Evolutionary conservation across 345 rosid genomes (phyloP).

Genomic region (Gossypium bickii): DNA sequence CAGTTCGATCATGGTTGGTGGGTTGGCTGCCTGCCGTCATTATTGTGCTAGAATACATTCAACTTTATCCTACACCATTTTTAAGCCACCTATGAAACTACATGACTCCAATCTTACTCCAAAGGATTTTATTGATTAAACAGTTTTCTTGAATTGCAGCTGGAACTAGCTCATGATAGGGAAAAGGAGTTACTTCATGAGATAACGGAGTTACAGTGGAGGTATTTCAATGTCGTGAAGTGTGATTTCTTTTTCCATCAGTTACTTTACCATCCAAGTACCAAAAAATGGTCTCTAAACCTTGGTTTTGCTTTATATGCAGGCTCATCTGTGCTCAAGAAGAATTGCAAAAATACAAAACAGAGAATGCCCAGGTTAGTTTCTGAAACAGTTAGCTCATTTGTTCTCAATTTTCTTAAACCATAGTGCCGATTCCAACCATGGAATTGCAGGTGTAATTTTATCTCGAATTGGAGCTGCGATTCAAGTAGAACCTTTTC

Average conservation of each 20-base stretch:
- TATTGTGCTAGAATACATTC: background rate
- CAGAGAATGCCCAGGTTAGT: slow-evolving; percentile 63
- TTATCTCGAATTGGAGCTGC: background rate
- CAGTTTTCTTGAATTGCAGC: slow-evolving; percentile 38
- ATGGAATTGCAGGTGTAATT: slow-evolving; percentile 10
- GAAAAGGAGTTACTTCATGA: slow-evolving; percentile 89
- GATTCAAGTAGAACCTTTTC: background rate
- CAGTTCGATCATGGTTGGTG: background rate
- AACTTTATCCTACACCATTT: background rate
- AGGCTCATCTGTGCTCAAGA: slow-evolving; percentile 86
- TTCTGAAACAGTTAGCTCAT: background rate
- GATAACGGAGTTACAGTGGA: slow-evolving; percentile 82
- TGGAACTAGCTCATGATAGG: slow-evolving; percentile 87
- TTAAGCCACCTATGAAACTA: background rate
- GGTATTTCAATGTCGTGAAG: slow-evolving; percentile 34
- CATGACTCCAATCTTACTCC: background rate
- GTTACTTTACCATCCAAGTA: background rate
- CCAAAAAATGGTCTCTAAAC: background rate
- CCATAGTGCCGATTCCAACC: background rate
- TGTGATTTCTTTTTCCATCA: background rate
- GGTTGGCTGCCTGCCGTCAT: background rate
- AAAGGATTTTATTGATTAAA: background rate
- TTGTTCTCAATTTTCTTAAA: background rate
- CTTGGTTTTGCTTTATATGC: slow-evolving; percentile 10
- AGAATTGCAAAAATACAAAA: slow-evolving; percentile 73